Evolutionary conservation across 805 yeast species (phyloP), one percentile per base, ranked within the genome.

Genomic region (Candida vaughaniae): DNA sequence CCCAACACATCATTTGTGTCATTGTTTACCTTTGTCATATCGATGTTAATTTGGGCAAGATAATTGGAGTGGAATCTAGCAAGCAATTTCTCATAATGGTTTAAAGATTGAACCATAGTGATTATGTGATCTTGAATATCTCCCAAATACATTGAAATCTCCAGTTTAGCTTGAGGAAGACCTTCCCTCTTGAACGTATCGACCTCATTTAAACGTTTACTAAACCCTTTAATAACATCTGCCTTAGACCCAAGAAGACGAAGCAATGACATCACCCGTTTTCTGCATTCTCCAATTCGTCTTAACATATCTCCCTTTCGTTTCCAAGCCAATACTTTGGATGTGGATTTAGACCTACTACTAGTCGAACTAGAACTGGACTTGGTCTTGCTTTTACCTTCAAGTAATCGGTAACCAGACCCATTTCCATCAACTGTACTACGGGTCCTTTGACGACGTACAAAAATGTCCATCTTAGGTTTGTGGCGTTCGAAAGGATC

Each of bases 121-220:
- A 93, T 87, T 23, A 93, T 82, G 64, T 93, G 99, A 64, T 93
- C 99, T 62, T 93, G 99, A 50, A 93, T 93, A 67, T 93, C 99
- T 12, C 97, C 96, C 41, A 93, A 64, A 58, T 91, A 93, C 82
- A 93, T 81, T 3, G 93, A 95, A 51, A 93, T 91, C 53, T 91
- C 98, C 38, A 46, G 53, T 32, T 55, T 52, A 6, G 40, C 28
- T 76, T 79, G 42, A 2, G 34, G 39, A 9, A 22, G 15, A 78
- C 85, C 87, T 10, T 18, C 20, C 10, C 22, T 22, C 16, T 25
- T 38, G 11, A 22, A 14, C 5, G 41, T 19, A 10, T 36, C 39
- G 75, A 39, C 17, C 28, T 55, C 62, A 31, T 46, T 87, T 56
- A 93, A 88, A 42, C 97, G 69, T 56, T 93, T 93, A 32, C 95